phyloP scores from a whole-genome alignment of 331 rosid genomes.

The Pyracantha coccinea region DNA sequence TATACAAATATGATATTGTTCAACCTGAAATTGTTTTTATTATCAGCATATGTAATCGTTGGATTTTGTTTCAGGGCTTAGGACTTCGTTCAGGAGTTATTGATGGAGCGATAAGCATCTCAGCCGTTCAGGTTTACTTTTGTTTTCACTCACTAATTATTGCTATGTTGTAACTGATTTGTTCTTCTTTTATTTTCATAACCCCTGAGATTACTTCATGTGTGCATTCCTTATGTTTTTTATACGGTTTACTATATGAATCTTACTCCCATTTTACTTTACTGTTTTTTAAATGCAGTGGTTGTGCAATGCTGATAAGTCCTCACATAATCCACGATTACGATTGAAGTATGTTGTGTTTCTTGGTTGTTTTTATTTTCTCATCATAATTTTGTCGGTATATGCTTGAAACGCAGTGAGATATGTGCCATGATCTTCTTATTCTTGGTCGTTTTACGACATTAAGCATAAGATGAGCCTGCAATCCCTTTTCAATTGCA shows the following conservation, averaged over 20 bases:
- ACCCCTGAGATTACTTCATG: background rate
- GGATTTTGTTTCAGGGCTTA: slow-evolving; percentile 56
- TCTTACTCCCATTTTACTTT: background rate
- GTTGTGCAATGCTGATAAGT: slow-evolving; percentile 95
- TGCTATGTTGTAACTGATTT: background rate
- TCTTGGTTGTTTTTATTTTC: background rate
- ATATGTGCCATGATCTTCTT: background rate
- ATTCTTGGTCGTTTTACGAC: background rate
- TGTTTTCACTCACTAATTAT: background rate
- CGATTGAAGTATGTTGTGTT: slow-evolving; percentile 73
- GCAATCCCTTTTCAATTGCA: background rate
- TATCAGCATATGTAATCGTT: background rate
- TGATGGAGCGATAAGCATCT: slow-evolving; percentile 92
- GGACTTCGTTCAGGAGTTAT: slow-evolving; percentile 89
- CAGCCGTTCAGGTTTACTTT: slow-evolving; percentile 81
- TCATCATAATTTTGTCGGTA: background rate
- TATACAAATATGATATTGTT: background rate
- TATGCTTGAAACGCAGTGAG: background rate
- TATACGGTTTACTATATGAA: background rate
- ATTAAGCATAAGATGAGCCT: background rate
- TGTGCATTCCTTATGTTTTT: background rate
- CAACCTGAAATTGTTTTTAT: background rate
- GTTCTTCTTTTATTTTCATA: background rate
- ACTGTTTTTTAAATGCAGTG: slow-evolving; percentile 51
- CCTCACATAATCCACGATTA: slow-evolving; percentile 71